Percentiles rank a stretch among this genome's conserved stretches.
These are phyloP conservation scores for Pichia sp. DNA, from an alignment of 1,139 yeast genomes.

Conservation along the genomic window DNA sequence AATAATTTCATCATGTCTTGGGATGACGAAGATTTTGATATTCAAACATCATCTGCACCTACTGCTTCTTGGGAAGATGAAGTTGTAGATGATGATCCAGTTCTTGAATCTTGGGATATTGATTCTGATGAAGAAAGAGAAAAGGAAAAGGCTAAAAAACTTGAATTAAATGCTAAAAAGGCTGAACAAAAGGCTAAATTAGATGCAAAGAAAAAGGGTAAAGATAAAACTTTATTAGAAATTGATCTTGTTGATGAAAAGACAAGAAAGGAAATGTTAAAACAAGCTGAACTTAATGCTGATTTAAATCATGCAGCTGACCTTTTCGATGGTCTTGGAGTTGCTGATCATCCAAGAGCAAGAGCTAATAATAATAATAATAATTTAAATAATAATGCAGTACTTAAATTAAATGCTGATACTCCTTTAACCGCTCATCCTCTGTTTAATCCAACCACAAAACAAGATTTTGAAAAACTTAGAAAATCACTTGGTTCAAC, in stretches of 20 bases:
- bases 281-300: constrained; percentile 71
- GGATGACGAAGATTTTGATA: constrained; percentile 89
- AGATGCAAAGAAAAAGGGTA: constrained; percentile 18
- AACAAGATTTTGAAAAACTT: constrained; percentile 75
- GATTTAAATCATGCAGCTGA: constrained; percentile 93
- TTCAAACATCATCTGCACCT: constrained; percentile 45
- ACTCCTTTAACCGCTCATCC: constrained; percentile 71
- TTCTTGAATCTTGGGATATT: constrained; percentile 84
- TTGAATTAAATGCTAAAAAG: constrained; percentile 24
- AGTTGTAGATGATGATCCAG: constrained; percentile 66
- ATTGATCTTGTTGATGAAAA: constrained; percentile 60
- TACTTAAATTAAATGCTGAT: constrained; percentile 47
- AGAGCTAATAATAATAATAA: constrained; percentile 36
- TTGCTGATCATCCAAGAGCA: constrained; percentile 69
- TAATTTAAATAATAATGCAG: constrained; percentile 11
- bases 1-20: neutral
- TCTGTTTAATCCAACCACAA: constrained; percentile 71
- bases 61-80: constrained; percentile 67
- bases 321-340: constrained; percentile 77
- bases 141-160: constrained; percentile 32
- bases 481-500: constrained; percentile 72
- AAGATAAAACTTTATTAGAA: constrained; percentile 36
- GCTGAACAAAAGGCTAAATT: constrained; percentile 17
- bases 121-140: constrained; percentile 57
- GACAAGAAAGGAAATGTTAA: constrained; percentile 66